Percentiles rank a stretch among this genome's conserved stretches.
Evolutionary conservation across 768 basidiomycete genomes (phyloP).

Genomic region (Boletus coccyginus): DNA sequence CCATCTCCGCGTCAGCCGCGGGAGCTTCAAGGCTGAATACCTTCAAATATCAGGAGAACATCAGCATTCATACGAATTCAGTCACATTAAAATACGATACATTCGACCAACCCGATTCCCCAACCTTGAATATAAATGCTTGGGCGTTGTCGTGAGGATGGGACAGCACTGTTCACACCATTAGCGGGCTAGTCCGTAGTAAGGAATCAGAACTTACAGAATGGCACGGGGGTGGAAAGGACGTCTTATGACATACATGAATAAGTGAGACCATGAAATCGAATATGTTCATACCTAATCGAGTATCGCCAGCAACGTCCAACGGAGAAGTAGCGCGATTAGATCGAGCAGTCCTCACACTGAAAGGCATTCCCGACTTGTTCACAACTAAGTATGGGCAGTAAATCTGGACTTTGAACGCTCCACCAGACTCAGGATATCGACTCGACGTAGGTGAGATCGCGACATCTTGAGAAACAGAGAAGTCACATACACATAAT

Average conservation of each 20-base stretch:
- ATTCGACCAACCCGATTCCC: constrained; percentile 88
- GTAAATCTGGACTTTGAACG: constrained; percentile 95
- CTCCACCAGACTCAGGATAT: constrained; percentile 88
- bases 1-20: constrained; percentile 81
- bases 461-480: not conserved
- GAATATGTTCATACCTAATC: constrained; percentile 43
- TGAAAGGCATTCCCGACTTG: constrained; percentile 86
- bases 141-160: constrained; percentile 78
- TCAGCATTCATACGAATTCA: constrained; percentile 4
- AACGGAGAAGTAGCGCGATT: constrained; percentile 61
- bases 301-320: constrained; percentile 82
- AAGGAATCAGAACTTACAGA: constrained; percentile 54
- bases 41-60: constrained; percentile 34
- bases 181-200: constrained; percentile 5
- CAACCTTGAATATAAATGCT: constrained; percentile 78
- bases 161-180: constrained; percentile 65
- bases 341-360: constrained; percentile 60
- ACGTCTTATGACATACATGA: constrained; percentile 34
- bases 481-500: constrained; percentile 73
- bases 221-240: constrained; percentile 61
- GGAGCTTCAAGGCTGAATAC: constrained; percentile 90
- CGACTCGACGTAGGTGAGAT: constrained; percentile 41
- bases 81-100: constrained; percentile 34
- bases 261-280: constrained; percentile 14
- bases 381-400: constrained; percentile 88